Base-by-base conservation (phyloP, 2,329 filamentous ascomycete genomes). In the Aspergillus sp. region DNA sequence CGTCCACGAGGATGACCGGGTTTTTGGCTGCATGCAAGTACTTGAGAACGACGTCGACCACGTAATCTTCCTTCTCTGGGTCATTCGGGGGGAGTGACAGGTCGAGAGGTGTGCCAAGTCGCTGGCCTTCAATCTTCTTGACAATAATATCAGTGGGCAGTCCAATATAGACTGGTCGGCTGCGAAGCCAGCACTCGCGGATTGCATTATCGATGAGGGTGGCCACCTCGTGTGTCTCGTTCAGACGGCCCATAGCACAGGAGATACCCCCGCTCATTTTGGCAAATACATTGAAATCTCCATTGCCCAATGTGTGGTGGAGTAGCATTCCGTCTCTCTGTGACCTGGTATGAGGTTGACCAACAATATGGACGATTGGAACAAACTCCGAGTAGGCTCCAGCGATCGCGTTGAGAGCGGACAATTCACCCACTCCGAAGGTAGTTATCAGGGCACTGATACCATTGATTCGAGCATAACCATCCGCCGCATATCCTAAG, bases 261-360 rank as follows among this genome's bases (percentile, higher is more conserved):
- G 89, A 89, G 60, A 95, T 84, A 47, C 83, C 72, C 44, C 80
- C 76, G 67, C 80, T 88, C 87, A 95, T 95, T 65, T 89, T 82
- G 60, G 84, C 80, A 69, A 95, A 95, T 50, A 90, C 88, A 55
- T 88, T 85, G 72, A 89, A 95, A 73, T 95, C 87, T 53, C 90
- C 87, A 61, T 89, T 88, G 20, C 77, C 86, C 1, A 90, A 80
- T 0, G 87, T 89, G 68, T 90, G 87, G 68, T 90, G 87, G 2
- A 83, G 66, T 52, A 76, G 50, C 35, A 70, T 65, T 8, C 76
- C 71, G 19, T 69, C 65, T 16, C 76, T 73, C 57, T 82, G 80
- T 1, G 74, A 72, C n/a, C 61, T 57, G 2, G 77, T 72, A 13
- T 70, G 65, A 11, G 82, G 80, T 2, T 78, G 77, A 9, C 82